Conservation (phyloP, 257 asterid species). For the Fraxinus americana region DNA sequence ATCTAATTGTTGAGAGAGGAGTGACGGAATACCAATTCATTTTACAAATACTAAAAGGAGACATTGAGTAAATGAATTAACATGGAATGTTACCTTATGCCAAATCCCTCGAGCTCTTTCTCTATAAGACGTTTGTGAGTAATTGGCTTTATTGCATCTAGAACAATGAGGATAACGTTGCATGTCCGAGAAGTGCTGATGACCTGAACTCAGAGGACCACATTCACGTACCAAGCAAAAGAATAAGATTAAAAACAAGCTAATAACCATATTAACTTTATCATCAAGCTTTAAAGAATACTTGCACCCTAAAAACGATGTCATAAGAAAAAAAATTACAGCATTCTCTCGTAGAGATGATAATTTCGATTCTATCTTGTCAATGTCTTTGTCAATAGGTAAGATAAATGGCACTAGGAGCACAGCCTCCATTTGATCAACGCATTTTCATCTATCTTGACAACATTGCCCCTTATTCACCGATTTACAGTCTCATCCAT, state of each 20-base stretch:
- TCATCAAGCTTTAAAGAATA: slow-evolving; percentile 3
- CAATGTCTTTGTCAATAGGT: too few species aligned
- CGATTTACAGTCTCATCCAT: background rate
- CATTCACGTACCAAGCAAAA: slow-evolving; percentile 9
- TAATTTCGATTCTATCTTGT: background rate
- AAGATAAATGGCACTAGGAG: background rate
- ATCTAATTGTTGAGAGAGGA: background rate
- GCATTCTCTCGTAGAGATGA: slow-evolving; percentile 1
- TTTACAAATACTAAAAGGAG: background rate
- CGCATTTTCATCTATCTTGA: background rate
- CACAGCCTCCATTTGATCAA: background rate
- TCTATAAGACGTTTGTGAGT: slow-evolving; percentile 96
- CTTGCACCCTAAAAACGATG: background rate
- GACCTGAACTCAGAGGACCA: slow-evolving; percentile 55
- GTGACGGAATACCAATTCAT: background rate
- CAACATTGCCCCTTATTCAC: background rate
- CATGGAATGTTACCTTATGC: slow-evolving; percentile 71
- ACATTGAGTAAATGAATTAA: background rate
- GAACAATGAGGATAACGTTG: slow-evolving; percentile 88
- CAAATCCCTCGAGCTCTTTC: slow-evolving; percentile 99
- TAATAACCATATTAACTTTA: slow-evolving; percentile 9
- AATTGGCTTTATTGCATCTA: slow-evolving; percentile 98
- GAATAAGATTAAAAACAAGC: slow-evolving; percentile 18
- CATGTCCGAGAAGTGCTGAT: slow-evolving; percentile 99
- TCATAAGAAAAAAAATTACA: background rate